These are phyloP conservation scores for Podospora pseudopauciseta DNA, from an alignment of 495 filamentous ascomycete species.

Conservation along the genomic window DNA sequence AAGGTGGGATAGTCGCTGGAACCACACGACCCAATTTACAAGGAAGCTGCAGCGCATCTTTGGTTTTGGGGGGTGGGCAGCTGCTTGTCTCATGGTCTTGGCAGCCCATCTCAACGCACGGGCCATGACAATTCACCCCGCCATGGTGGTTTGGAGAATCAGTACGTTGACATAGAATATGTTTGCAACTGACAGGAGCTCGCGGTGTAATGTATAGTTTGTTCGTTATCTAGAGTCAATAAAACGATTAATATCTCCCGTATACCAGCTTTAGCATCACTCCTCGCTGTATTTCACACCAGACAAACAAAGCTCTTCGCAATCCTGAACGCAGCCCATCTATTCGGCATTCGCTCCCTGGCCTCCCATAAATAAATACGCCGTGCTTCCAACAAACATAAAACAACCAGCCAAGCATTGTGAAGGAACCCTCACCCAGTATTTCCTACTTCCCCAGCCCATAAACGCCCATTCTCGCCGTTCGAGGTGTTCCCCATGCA, in stretches of 20 bases:
- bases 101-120: neutral
- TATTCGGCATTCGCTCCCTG: neutral
- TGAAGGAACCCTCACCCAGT: neutral
- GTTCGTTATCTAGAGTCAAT: neutral
- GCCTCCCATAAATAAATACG: neutral
- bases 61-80: neutral
- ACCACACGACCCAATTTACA: neutral
- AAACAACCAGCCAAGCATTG: neutral
- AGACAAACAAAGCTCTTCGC: too few relatives aligned
- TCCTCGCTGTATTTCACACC: neutral
- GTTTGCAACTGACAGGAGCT: neutral
- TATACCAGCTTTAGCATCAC: neutral
- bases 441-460: neutral
- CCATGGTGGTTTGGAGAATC: neutral
- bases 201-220: neutral
- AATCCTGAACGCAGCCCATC: neutral
- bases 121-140: neutral
- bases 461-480: conserved; percentile 8
- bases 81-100: neutral
- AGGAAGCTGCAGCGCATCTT: neutral
- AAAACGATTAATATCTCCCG: neutral
- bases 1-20: neutral
- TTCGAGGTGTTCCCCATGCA: conserved; percentile 21
- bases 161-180: neutral
- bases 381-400: neutral